Evolutionary conservation across 2,329 filamentous ascomycete genomes (phyloP), one percentile per base, ranked within the genome.

Genomic region (Fusarium buharicum): DNA sequence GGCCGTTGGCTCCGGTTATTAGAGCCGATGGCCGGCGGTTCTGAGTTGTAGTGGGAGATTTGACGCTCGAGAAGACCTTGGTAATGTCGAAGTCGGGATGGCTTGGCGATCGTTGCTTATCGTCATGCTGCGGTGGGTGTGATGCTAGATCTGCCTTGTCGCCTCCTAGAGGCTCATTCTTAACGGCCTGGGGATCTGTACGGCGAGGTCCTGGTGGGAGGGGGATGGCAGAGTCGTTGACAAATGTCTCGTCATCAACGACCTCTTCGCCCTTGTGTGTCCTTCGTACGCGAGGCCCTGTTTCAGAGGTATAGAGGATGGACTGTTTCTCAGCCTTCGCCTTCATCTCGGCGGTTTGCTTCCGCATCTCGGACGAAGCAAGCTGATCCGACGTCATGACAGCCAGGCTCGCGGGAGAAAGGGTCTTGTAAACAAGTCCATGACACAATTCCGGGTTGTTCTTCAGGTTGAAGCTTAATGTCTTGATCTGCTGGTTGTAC

Each of bases 211-310:
- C 68, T 22, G 53, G 49, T 13, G 64, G 66, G 9, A 69, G 55
- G 20, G 76, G 75, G 16, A 72, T 68, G n/a, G 72, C 70, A 20
- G 78, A 75, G 31, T 71, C 74, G 12, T 69, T 72, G n/a, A 76
- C 58, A 33, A 77, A 74, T n/a, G 77, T 82, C 30, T 96, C 92
- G 40, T 90, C 87, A 60, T 94, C 93, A 14, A 98, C 84, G 14
- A 97, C 76, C 73, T 98, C 95, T 55, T 97, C 93, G 12, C 95
- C 95, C 76, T 98, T 98, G 79, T 98, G 94, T 3, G 94, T 97
- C 67, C 91, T 88, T 69, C 93, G 86, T 53, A 97, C 89, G 4
- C 93, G 87, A 4, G 93, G 92, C 44, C 86, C 84, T 1, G 75
- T 74, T 16, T 90, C 87, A 17, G 91, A 86, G 13, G 92, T 86